Evolutionary conservation across 2,329 filamentous ascomycete genomes (phyloP).

Genomic region (Akanthomyces uredinophilus): DNA sequence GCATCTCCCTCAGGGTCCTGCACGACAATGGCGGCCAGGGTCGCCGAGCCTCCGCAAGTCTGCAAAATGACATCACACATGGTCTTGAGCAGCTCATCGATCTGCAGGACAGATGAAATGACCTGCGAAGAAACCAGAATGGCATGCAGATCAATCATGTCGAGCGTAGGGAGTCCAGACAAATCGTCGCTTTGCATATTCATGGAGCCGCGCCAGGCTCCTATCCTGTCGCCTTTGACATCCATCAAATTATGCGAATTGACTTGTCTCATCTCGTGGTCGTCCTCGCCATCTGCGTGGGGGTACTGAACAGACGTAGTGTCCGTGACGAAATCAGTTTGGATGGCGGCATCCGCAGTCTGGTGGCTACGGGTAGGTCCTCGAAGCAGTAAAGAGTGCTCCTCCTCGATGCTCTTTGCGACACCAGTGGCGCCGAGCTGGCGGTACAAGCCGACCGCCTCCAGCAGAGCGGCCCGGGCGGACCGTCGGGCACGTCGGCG

Average conservation of each 20-base stretch:
- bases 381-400: conserved; percentile 62
- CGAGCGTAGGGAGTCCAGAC: conserved; percentile 64
- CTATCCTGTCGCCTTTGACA: conserved; percentile 53
- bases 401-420: conserved; percentile 60
- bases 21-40: conserved; percentile 67
- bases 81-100: conserved; percentile 70
- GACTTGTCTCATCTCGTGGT: conserved; percentile 36
- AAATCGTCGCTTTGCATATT: conserved; percentile 50
- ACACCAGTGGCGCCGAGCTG: conserved; percentile 66
- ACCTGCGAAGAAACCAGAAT: conserved; percentile 76
- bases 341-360: conserved; percentile 58
- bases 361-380: conserved; percentile 54
- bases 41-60: conserved; percentile 66
- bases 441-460: conserved; percentile 63
- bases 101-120: conserved; percentile 70
- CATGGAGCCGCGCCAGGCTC: conserved; percentile 59
- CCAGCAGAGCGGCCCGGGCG: conserved; percentile 62
- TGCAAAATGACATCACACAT: conserved; percentile 79
- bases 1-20: conserved; percentile 53
- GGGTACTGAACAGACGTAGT: conserved; percentile 48
- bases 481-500: conserved; percentile 60
- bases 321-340: conserved; percentile 65
- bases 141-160: conserved; percentile 77
- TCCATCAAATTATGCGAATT: conserved; percentile 43
- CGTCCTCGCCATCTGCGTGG: conserved; percentile 40